Percentiles rank a stretch among this genome's conserved stretches.
phyloP scores from a whole-genome alignment of 805 yeast genomes.

The Metschnikowia colocasiae region DNA sequence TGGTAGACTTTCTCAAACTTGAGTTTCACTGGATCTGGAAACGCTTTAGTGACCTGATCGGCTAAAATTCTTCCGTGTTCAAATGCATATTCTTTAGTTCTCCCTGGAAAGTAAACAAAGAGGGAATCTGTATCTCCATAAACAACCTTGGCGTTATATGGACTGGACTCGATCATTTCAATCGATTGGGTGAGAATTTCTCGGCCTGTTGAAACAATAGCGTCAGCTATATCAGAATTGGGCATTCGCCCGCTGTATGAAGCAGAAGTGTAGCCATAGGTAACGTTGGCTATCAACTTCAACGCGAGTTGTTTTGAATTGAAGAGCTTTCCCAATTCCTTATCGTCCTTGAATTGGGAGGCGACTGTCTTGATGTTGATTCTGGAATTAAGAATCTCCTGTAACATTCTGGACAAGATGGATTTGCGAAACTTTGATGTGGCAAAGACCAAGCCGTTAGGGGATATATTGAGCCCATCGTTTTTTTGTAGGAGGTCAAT shows the following conservation, averaged over 20 bases:
- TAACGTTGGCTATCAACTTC: slow-evolving; percentile 89
- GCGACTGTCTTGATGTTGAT: slow-evolving; percentile 75
- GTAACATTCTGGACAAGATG: slow-evolving; percentile 74
- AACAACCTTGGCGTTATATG: slow-evolving; percentile 88
- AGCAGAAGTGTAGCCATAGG: slow-evolving; percentile 94
- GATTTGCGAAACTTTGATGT: slow-evolving; percentile 66
- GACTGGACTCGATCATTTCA: slow-evolving; percentile 56
- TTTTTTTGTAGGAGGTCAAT: slow-evolving; percentile 50
- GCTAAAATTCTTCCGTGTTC: slow-evolving; percentile 70
- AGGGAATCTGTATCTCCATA: slow-evolving; percentile 96
- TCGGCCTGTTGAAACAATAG: slow-evolving; percentile 87
- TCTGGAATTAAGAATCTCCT: slow-evolving; percentile 77
- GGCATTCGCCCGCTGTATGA: slow-evolving; percentile 98
- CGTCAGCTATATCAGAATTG: slow-evolving; percentile 90
- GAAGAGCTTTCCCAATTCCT: slow-evolving; percentile 51
- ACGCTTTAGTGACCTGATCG: slow-evolving; percentile 50
- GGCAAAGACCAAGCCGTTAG: slow-evolving; percentile 83
- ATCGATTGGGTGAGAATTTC: slow-evolving; percentile 77
- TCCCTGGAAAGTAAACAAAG: slow-evolving; percentile 87
- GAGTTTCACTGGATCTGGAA: slow-evolving; percentile 78
- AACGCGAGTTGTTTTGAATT: slow-evolving; percentile 81
- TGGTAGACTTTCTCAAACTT: slow-evolving; percentile 92
- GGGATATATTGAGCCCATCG: slow-evolving; percentile 58
- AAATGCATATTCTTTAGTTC: slow-evolving; percentile 73
- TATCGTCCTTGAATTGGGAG: slow-evolving; percentile 44